A percentile compares a stretch with the other conserved stretches of the same genome.
Evolutionary conservation across 2,329 filamentous ascomycete genomes (phyloP).

Genomic region (Immersiporthe knoxdaviesiana): DNA sequence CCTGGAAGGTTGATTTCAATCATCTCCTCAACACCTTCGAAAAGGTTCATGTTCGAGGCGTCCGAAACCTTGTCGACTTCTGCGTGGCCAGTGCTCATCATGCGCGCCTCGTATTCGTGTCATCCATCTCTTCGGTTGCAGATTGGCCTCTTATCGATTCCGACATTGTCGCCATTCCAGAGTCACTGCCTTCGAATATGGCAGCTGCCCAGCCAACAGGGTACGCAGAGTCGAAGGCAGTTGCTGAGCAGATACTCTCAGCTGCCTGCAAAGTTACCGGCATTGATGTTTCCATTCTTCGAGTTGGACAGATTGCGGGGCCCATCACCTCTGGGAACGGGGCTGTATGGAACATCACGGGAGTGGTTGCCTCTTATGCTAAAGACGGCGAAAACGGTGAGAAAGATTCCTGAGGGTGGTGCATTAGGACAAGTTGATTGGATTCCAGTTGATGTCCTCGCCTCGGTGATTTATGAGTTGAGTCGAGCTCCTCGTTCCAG

Average conservation of each 20-base stretch:
- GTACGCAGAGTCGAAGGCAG: conserved; percentile 32
- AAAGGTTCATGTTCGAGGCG: conserved; percentile 29
- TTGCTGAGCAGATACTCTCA: conserved; percentile 30
- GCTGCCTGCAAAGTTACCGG: conserved; percentile 15
- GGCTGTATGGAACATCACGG: conserved; percentile 30
- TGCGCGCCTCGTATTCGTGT: conserved; percentile 31
- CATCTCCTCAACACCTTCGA: conserved; percentile 31
- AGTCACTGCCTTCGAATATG: conserved; percentile 20
- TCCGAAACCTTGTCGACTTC: conserved; percentile 30
- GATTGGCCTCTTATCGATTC: conserved; percentile 24
- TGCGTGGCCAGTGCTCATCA: conserved; percentile 3
- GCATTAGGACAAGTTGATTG: conserved; percentile 30
- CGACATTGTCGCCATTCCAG: conserved; percentile 17
- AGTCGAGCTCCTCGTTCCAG: neutral
- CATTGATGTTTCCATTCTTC: conserved; percentile 23
- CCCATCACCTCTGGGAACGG: conserved; percentile 17
- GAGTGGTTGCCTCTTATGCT: conserved; percentile 34
- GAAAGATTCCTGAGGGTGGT: conserved; percentile 30
- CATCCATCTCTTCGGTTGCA: conserved; percentile 31
- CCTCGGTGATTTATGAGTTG: conserved; percentile 30
- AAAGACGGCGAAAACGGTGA: conserved; percentile 24
- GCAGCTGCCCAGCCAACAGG: conserved; percentile 26
- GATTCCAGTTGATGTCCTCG: conserved; percentile 30
- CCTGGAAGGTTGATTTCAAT: conserved; percentile 36
- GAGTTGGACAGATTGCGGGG: conserved; percentile 33